Base-by-base conservation (phyloP, 2,329 filamentous ascomycete species). In the Meredithiella fracta region DNA sequence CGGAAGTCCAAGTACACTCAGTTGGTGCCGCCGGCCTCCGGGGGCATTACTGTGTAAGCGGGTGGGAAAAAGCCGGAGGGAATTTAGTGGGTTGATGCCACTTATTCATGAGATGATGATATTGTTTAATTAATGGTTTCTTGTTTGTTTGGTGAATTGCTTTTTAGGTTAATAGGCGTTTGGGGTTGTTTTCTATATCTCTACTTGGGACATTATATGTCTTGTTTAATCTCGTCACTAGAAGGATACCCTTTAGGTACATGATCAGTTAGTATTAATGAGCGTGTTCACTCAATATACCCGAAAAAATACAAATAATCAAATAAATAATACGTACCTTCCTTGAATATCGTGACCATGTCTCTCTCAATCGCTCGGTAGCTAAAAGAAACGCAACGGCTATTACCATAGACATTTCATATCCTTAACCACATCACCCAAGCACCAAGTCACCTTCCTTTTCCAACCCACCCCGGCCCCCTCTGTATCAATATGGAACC, bases 1-100 rank as follows among this genome's bases (percentile, higher is more conserved):
- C 94, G 92, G 71, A 84, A 90, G 69, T 94, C 87, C 58, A 83
- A 89, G 63, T 98, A 97, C 65, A 86, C 89, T 9, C 82, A 90
- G 70, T 96, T 59, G 34, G 47, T 56, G 49, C 20, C 53, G 2
- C 26, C 42, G 49, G 15, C 17, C 17, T 11, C 29, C 20, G 23
- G 22, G 44, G 52, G 26, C 22, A 44, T 53, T n/a, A 29, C 49
- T 25, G 37, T 25, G 9, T 29, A 47, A 54, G 25, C n/a, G 40
- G 40, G 8, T 44, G 15, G 15, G 2, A 34, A 11, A 11, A 34
- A 5, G 5, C 5, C 5, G 29, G 29, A 5, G 29, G 29, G 11
- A 34, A 34, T 34, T n/a, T n/a, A n/a, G n/a, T 34, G 29, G 29
- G 11, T 34, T 34, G 29, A 5, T 11, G 11, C 29, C 11, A 34